Conservation (phyloP, 768 basidiomycete genomes). For the Podaxis sp. region DNA sequence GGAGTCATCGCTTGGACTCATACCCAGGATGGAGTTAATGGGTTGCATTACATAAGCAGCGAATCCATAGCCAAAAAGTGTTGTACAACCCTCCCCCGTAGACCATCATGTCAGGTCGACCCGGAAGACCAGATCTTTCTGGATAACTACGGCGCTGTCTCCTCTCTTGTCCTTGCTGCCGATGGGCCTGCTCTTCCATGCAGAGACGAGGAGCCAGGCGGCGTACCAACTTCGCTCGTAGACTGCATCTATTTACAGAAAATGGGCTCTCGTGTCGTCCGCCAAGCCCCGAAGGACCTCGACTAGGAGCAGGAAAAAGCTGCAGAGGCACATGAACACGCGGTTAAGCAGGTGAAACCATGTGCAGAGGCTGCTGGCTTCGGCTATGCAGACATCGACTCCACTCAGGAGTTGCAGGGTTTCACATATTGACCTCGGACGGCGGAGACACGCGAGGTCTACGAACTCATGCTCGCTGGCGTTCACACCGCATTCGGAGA, state of each 20-base stretch:
- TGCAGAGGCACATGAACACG: slow-evolving; percentile 51
- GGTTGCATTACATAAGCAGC: neutral
- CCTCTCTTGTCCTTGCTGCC: slow-evolving; percentile 92
- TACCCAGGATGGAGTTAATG: neutral
- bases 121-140: slow-evolving; percentile 74
- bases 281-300: slow-evolving; percentile 81
- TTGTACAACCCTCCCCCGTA: neutral
- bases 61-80: neutral
- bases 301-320: slow-evolving; percentile 94
- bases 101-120: slow-evolving; percentile 29
- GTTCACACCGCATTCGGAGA: slow-evolving; percentile 88
- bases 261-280: slow-evolving; percentile 90
- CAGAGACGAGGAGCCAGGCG: slow-evolving; percentile 94
- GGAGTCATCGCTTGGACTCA: neutral
- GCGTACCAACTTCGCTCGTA: slow-evolving; percentile 88
- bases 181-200: slow-evolving; percentile 78
- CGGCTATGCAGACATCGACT: slow-evolving; percentile 89
- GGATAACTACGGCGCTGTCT: slow-evolving; percentile 95
- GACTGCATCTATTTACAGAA: slow-evolving; percentile 86
- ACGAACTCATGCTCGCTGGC: slow-evolving; percentile 83
- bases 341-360: slow-evolving; percentile 60
- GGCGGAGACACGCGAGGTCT: slow-evolving; percentile 91
- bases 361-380: slow-evolving; percentile 61
- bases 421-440: slow-evolving; percentile 91
- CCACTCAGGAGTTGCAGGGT: slow-evolving; percentile 91